These are phyloP conservation scores for Neonectria neomacrospora DNA, from an alignment of 2,329 filamentous ascomycete species.

Conservation along the genomic window DNA sequence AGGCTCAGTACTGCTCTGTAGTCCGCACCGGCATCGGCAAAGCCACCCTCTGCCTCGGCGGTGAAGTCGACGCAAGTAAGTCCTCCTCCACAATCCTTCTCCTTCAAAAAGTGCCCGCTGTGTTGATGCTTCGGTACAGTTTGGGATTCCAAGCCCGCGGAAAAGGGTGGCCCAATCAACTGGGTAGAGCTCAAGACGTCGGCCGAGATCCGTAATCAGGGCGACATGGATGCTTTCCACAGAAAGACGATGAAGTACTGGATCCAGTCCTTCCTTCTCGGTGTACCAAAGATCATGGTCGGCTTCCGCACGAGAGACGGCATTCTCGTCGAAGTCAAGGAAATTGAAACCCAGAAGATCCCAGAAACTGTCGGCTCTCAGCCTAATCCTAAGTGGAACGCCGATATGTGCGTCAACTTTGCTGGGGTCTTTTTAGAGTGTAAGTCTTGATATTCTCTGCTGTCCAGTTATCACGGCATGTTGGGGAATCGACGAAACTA, in stretches of 20 bases:
- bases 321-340: slow-evolving; percentile 76
- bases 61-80: slow-evolving; percentile 90
- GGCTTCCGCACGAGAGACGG: slow-evolving; percentile 83
- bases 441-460: slow-evolving; percentile 54
- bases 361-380: slow-evolving; percentile 77
- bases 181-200: slow-evolving; percentile 97
- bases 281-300: slow-evolving; percentile 90
- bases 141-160: slow-evolving; percentile 82
- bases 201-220: slow-evolving; percentile 74
- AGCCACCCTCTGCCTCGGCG: slow-evolving; percentile 80
- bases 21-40: slow-evolving; percentile 88
- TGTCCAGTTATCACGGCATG: background rate
- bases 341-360: slow-evolving; percentile 82
- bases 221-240: slow-evolving; percentile 81
- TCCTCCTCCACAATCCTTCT: background rate
- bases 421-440: slow-evolving; percentile 80
- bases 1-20: slow-evolving; percentile 95
- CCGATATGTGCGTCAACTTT: slow-evolving; percentile 94
- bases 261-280: slow-evolving; percentile 95
- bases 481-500: slow-evolving; percentile 22
- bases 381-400: slow-evolving; percentile 82
- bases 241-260: slow-evolving; percentile 94
- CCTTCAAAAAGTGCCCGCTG: background rate
- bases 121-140: slow-evolving; percentile 59
- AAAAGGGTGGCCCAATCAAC: slow-evolving; percentile 75